Percentiles rank a stretch among this genome's conserved stretches.
Evolutionary conservation across 352 stramenopile genomes (phyloP).

Genomic region (Globisporangium canariense): DNA sequence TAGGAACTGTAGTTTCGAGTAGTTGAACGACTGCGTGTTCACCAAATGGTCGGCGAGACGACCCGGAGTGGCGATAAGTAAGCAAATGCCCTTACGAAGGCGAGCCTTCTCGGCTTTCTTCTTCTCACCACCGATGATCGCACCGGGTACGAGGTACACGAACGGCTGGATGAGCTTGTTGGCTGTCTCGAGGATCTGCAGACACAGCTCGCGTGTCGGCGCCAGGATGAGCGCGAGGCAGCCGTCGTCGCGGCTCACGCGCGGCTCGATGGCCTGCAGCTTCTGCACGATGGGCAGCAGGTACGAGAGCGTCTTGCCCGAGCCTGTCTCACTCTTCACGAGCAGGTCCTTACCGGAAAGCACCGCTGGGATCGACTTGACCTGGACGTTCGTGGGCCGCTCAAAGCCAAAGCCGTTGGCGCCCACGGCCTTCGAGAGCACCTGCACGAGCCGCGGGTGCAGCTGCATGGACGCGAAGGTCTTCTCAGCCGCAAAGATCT

Average conservation of each 20-base stretch:
- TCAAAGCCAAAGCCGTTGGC: slow-evolving; percentile 73
- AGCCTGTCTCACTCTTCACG: slow-evolving; percentile 95
- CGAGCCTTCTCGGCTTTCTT: slow-evolving; percentile 87
- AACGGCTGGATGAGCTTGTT: slow-evolving; percentile 93
- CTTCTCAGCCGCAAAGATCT: slow-evolving; percentile 65
- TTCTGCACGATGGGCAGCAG: slow-evolving; percentile 94
- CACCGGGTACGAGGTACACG: slow-evolving; percentile 80
- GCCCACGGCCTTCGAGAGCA: slow-evolving; percentile 53
- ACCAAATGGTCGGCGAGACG: slow-evolving; percentile 96
- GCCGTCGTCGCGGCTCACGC: slow-evolving; percentile 80
- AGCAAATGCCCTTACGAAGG: slow-evolving; percentile 91
- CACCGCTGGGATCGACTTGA: slow-evolving; percentile 73
- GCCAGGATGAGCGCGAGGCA: slow-evolving; percentile 91
- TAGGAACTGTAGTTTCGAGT: slow-evolving; percentile 91
- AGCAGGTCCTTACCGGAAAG: slow-evolving; percentile 85
- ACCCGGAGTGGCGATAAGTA: slow-evolving; percentile 97
- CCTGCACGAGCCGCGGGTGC: slow-evolving; percentile 56
- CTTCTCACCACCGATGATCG: slow-evolving; percentile 94
- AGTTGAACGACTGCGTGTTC: slow-evolving; percentile 91
- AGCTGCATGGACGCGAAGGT: slow-evolving; percentile 79
- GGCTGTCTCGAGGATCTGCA: slow-evolving; percentile 95
- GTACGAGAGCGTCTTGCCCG: slow-evolving; percentile 96
- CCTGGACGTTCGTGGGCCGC: slow-evolving; percentile 76
- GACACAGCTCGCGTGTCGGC: slow-evolving; percentile 93
- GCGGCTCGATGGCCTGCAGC: slow-evolving; percentile 60